phyloP scores from a whole-genome alignment of 2,329 filamentous ascomycete genomes.

The Neofusicoccum ribis region DNA sequence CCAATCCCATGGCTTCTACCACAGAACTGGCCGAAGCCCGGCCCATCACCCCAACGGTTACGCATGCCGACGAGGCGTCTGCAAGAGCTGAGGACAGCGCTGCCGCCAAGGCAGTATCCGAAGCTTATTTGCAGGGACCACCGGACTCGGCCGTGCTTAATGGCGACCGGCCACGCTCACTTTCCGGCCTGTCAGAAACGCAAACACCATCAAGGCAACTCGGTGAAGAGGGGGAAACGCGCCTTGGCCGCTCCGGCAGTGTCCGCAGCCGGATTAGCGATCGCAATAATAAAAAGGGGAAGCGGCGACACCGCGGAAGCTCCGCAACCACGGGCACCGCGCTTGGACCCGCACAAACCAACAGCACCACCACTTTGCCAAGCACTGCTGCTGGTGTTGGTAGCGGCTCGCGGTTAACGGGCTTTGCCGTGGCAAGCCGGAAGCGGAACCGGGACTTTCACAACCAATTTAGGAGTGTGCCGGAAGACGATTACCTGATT shows the following conservation, averaged over 20 bases:
- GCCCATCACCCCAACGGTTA: slow-evolving; percentile 31
- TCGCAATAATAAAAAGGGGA: slow-evolving; percentile 31
- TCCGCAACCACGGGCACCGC: slow-evolving; percentile 66
- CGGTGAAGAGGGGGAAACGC: slow-evolving; percentile 56
- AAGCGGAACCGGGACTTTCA: slow-evolving; percentile 97
- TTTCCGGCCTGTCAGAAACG: slow-evolving; percentile 38
- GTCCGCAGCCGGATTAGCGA: slow-evolving; percentile 56
- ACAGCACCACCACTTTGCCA: slow-evolving; percentile 69
- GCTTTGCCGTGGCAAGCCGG: slow-evolving; percentile 93
- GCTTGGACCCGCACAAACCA: slow-evolving; percentile 70
- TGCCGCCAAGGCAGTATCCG: slow-evolving; percentile 61
- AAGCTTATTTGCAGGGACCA: slow-evolving; percentile 55
- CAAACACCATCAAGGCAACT: slow-evolving; percentile 63
- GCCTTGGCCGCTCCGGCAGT: slow-evolving; percentile 56
- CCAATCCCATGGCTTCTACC: slow-evolving; percentile 59
- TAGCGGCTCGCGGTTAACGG: slow-evolving; percentile 75
- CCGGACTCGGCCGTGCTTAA: slow-evolving; percentile 28
- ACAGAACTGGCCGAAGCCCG: slow-evolving; percentile 52
- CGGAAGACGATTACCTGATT: slow-evolving; percentile 96
- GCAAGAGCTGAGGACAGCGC: slow-evolving; percentile 61
- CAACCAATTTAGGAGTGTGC: slow-evolving; percentile 88
- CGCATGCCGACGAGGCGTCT: slow-evolving; percentile 50
- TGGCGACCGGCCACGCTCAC: slow-evolving; percentile 42
- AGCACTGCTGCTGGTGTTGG: slow-evolving; percentile 54
- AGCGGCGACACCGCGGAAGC: slow-evolving; percentile 76